phyloP scores from a whole-genome alignment of 2,329 filamentous ascomycete genomes.

The Stachybotrys chlorohalonatus region DNA sequence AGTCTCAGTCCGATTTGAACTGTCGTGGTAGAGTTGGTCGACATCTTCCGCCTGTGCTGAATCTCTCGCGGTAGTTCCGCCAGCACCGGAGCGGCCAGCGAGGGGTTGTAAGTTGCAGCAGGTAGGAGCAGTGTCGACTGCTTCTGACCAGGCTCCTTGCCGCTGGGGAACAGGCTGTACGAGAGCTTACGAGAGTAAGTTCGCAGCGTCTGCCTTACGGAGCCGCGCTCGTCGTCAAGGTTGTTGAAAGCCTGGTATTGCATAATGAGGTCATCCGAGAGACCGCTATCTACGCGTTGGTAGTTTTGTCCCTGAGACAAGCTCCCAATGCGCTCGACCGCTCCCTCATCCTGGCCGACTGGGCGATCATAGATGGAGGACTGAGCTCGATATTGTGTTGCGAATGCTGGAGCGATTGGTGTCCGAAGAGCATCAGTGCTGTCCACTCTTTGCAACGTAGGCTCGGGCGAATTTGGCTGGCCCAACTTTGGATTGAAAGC shows the following conservation, averaged over 20 bases:
- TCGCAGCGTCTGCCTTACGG: background rate
- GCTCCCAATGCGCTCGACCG: slow-evolving; percentile 19
- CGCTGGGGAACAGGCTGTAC: slow-evolving; percentile 15
- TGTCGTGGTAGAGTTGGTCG: slow-evolving; percentile 55
- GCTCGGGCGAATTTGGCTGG: background rate
- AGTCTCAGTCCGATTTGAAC: slow-evolving; percentile 64
- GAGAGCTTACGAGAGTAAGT: slow-evolving; percentile 13
- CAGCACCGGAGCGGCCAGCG: too few relatives aligned
- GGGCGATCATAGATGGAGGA: background rate
- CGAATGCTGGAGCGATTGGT: slow-evolving; percentile 6
- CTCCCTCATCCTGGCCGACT: slow-evolving; percentile 15
- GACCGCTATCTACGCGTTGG: slow-evolving; percentile 1
- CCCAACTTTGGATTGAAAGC: background rate
- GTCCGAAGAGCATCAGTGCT: slow-evolving; percentile 6
- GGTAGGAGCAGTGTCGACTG: slow-evolving; percentile 30
- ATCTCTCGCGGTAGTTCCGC: slow-evolving; percentile 34
- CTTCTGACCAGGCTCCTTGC: slow-evolving; percentile 13
- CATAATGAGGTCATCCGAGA: background rate
- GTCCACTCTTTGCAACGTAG: background rate
- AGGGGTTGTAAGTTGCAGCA: slow-evolving; percentile 33
- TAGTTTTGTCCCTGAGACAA: slow-evolving; percentile 1
- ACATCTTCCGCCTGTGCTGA: slow-evolving; percentile 47
- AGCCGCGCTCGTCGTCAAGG: slow-evolving; percentile 7
- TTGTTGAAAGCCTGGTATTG: slow-evolving; percentile 7
- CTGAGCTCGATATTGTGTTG: background rate